Evolutionary conservation across 495 filamentous ascomycete genomes (phyloP), one percentile per base, ranked within the genome.

Genomic region (Aspergillus campestris): DNA sequence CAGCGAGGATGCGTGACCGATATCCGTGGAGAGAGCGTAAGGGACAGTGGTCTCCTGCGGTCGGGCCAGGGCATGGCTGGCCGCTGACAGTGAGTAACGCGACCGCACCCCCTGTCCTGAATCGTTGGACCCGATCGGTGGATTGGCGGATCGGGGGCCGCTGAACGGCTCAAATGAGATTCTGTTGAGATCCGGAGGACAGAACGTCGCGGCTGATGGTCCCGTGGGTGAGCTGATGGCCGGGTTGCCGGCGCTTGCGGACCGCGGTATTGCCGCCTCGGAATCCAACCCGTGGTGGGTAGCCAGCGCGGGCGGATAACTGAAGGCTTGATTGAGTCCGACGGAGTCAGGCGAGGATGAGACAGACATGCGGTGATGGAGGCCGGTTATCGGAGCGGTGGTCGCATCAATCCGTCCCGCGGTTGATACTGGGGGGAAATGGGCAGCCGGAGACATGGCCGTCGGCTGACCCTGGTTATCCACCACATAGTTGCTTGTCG

Each of bases 1-100:
- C 47, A 56, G 7, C 18, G 53, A 45, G 2, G 49, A 41, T 14
- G 48, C 48, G 13, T 65, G 18, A 24, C 18, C 59, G 9, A 69
- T 55, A 0, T 58, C 56, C 0, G 55, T 57, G 9, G 66, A 52
- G 9, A 65, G 40, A 6, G 60, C 50, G 49, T 61, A 70, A 6
- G 50, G 30, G 6, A 53, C 14, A 18, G 29, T 45, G n/a, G 51
- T 40, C 13, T 45, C 47, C 50, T 18, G 59, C 27, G 44, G 31
- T 46, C 27, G 35, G 33, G 39, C 27, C 9, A 48, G 43, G 8
- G 18, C 29, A 8, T 13, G 45, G 12, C 18, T 31, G 7, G 49
- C 3, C 13, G 48, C 47, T 10, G 52, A n/a, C 18, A 49, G 39
- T 7, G 49, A 42, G 24, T 45, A 45, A 34, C 31, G 49, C 10